Base-by-base conservation (phyloP, 768 basidiomycete species). In the Steccherinum ochraceum region DNA sequence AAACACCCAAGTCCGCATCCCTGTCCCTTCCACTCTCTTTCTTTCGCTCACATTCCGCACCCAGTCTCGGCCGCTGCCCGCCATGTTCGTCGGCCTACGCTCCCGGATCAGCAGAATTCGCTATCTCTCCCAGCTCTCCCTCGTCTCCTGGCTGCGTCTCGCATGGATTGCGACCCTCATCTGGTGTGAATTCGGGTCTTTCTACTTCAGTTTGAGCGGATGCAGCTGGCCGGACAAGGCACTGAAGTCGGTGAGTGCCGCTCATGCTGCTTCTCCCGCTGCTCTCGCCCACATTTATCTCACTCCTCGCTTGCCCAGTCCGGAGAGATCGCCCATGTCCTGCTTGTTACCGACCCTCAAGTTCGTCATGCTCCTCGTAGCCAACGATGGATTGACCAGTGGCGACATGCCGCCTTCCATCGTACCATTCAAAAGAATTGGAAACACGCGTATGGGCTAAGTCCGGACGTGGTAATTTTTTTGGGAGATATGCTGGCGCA, bases 401-500 rank as follows among this genome's bases (percentile, higher is more conserved):
- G 56, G n/a, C 54, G 48, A 30, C 51, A 56, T 24, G 51, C 45
- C 54, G 60, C 90, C 49, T 81, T 86, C 45, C 87, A 94, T 67
- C 72, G 86, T 54, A 89, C 89, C 62, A 71, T 94, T 52, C 79
- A 86, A 41, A 92, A 89, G 66, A 83, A 74, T 57, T 96, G 93
- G 93, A 75, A 74, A 51, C 81, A 74, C 12, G 84, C 82, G 2
- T 52, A 35, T 2, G 71, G 79, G 46, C 69, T 78, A 53, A 71
- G 67, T 26, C 87, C 92, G 5, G 81, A 95, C 63, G 78, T 71
- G n/a, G 79, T 95, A 5, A 69, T 96, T 3, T 87, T 95, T 56
- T 71, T 93, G 20, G 93, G 93, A 35, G 93, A 96, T 64, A 86
- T 94, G 86, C 79, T 95, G 76, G 91, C 93, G 55, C 80, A 78